Conservation (phyloP, 495 filamentous ascomycete genomes). For the Hypoxylon intermedium region DNA sequence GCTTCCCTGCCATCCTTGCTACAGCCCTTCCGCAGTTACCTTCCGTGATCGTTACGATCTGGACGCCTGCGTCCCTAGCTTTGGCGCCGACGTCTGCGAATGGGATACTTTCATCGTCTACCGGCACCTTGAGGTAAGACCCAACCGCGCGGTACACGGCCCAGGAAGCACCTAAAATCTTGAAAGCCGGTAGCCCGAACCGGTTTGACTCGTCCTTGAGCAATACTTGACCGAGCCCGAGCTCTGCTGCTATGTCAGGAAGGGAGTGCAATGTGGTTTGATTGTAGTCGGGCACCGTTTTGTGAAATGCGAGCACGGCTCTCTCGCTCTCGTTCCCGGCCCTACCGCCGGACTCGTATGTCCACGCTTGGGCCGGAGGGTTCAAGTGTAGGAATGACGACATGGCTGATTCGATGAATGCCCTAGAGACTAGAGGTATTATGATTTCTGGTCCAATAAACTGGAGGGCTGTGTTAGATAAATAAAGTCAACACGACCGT, state of each 20-base stretch:
- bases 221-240: slow-evolving; percentile 61
- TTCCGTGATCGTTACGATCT: slow-evolving; percentile 64
- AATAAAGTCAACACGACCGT: too few species aligned
- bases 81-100: slow-evolving; percentile 46
- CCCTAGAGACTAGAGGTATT: background rate
- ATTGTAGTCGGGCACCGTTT: slow-evolving; percentile 57
- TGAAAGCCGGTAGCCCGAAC: slow-evolving; percentile 71
- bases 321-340: slow-evolving; percentile 5
- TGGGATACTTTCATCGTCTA: slow-evolving; percentile 36
- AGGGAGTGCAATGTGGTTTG: slow-evolving; percentile 60
- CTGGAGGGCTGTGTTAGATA: background rate
- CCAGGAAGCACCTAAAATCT: slow-evolving; percentile 78
- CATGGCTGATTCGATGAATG: slow-evolving; percentile 15
- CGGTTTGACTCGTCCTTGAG: slow-evolving; percentile 65
- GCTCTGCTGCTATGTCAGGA: slow-evolving; percentile 56
- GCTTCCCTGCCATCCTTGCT: slow-evolving; percentile 62
- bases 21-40: slow-evolving; percentile 75
- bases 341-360: slow-evolving; percentile 13
- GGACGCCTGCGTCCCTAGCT: slow-evolving; percentile 43
- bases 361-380: slow-evolving; percentile 28
- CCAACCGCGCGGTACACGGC: slow-evolving; percentile 63
- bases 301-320: slow-evolving; percentile 52
- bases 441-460: too few species aligned
- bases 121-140: slow-evolving; percentile 48
- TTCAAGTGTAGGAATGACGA: slow-evolving; percentile 33